Conservation (phyloP, 192 early-diverging fungal species). For the Oehlia diaphana region DNA sequence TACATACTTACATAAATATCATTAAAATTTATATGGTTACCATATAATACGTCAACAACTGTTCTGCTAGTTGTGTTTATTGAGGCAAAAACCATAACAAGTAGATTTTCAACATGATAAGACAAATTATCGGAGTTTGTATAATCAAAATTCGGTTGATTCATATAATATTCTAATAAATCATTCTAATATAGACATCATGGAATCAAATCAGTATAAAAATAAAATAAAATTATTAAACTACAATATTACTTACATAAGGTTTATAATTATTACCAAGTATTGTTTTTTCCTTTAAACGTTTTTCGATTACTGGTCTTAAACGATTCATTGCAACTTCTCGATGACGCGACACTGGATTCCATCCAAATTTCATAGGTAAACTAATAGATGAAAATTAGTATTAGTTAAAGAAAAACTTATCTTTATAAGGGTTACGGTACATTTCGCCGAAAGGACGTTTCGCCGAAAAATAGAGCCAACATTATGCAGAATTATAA, state of each 20-base stretch:
- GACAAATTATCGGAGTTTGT: background rate
- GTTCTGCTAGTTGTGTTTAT: background rate
- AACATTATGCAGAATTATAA: too few species aligned
- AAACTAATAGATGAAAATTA: background rate
- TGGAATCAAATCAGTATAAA: background rate
- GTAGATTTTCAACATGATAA: background rate
- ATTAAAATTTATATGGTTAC: background rate
- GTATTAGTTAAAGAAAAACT: too few species aligned
- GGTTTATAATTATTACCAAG: background rate
- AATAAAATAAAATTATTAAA: too few species aligned
- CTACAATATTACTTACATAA: background rate
- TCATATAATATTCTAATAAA: background rate
- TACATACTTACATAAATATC: background rate
- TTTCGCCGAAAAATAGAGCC: too few species aligned
- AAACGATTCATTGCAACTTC: background rate
- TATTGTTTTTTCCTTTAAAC: background rate
- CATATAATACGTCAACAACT: background rate
- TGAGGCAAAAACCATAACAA: background rate
- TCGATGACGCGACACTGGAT: background rate
- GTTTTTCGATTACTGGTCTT: background rate
- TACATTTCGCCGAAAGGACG: too few species aligned
- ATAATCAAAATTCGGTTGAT: background rate
- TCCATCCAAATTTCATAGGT: background rate
- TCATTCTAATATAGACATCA: background rate
- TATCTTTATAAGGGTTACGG: too few species aligned